These are phyloP conservation scores for Colletotrichum viniferum DNA, from an alignment of 2,329 filamentous ascomycete species.

Conservation along the genomic window DNA sequence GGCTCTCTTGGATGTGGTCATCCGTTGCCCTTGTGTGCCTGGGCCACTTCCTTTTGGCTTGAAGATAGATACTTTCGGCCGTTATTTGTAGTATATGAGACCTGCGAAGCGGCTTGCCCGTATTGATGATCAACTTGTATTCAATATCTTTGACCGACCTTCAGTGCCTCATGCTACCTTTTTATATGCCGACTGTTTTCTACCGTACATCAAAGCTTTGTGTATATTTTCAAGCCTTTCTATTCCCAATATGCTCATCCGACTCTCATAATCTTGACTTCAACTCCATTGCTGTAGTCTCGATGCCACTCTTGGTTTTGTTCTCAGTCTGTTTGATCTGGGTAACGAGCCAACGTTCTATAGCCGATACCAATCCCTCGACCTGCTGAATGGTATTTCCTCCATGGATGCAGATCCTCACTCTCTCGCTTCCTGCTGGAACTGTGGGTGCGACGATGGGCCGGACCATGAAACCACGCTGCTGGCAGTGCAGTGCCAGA, in stretches of 20 bases:
- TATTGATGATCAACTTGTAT: background rate
- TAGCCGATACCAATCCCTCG: conserved; percentile 51
- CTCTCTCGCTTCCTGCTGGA: conserved; percentile 64
- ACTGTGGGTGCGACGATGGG: conserved; percentile 74
- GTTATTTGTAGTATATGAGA: background rate
- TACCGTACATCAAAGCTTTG: background rate
- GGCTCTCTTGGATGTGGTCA: background rate
- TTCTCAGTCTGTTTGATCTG: background rate
- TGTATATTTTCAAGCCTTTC: background rate
- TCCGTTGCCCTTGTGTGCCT: background rate
- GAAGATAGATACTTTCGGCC: background rate
- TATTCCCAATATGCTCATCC: background rate
- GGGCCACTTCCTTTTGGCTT: conserved; percentile 5
- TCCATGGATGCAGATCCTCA: conserved; percentile 72
- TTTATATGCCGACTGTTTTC: background rate
- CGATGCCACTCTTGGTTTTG: background rate
- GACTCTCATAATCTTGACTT: background rate
- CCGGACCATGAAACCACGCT: conserved; percentile 62
- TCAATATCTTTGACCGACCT: background rate
- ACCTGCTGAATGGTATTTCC: conserved; percentile 65
- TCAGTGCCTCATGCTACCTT: background rate
- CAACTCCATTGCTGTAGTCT: background rate
- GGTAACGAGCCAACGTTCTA: conserved; percentile 49
- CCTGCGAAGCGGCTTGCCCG: background rate
- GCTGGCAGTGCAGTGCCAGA: conserved; percentile 65